Base-by-base conservation (phyloP, 768 basidiomycete genomes). In the Auriculariales sp. region DNA sequence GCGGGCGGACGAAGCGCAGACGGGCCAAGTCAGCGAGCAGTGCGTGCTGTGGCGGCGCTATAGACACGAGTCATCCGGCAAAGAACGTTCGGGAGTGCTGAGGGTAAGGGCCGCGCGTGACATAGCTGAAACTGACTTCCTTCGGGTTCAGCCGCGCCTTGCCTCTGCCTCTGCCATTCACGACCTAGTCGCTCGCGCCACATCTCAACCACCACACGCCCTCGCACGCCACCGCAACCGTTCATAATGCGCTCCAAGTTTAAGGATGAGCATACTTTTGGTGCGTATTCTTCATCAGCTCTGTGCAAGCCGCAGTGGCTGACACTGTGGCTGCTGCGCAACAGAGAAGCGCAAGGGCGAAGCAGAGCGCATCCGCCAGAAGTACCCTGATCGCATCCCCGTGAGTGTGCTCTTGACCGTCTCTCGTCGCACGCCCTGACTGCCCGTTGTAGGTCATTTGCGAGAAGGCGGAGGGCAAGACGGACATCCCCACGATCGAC, bases 261-360 rank as follows among this genome's bases (percentile, higher is more conserved):
- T 74, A 93, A 92, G 81, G 94, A 97, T 69, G 94, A 98, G 70
- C 94, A 99, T 67, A 90, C 90, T 54, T 98, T 97, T 65, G 94
- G 94, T 94, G 48, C 59, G 81, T 70, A 34, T 61, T 58, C 55
- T 53, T 52, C 34, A 58, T 59, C 44, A 52, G 49, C 55, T 35
- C 34, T 52, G 50, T 34, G 17, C 60, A 25, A 28, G 25, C 45
- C 2, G 22, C 47, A 15, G 2, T 28, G 22, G 15, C 17, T 49
- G 15, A 39, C 47, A 17, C 6, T n/a, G 10, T 51, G 33, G 27
- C 53, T 36, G 25, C 15, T 27, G 24, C 12, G 25, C 12, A 10
- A 45, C 58, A 97, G 94, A 95, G 81, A 98, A 97, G 73, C 88
- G 94, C 76, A 97, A 97, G 76, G 91, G 90, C 35, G 94, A 98